Conservation (phyloP, 2,329 filamentous ascomycete species). For the Colletotrichum sp. region DNA sequence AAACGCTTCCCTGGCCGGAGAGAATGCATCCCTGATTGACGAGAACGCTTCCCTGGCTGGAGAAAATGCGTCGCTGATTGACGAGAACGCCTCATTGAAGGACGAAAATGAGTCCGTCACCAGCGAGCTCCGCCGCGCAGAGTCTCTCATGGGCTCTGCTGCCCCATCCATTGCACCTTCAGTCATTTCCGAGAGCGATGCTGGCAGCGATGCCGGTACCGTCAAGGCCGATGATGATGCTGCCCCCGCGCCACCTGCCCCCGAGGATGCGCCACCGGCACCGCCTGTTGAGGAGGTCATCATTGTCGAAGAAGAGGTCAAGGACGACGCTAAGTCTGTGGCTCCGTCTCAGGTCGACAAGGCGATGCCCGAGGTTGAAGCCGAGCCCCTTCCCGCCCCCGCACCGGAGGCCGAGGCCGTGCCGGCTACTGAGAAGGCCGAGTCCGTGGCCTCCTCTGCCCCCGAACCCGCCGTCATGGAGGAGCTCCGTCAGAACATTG, state of each 20-base stretch:
- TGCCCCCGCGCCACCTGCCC: background rate
- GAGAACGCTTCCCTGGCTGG: conserved; percentile 1
- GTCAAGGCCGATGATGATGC: conserved; percentile 13
- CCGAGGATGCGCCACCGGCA: background rate
- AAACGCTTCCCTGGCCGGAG: conserved; percentile 8
- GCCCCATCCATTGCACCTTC: background rate
- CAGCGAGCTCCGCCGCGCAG: conserved; percentile 11
- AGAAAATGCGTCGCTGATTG: background rate
- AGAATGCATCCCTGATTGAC: background rate
- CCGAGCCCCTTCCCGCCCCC: background rate
- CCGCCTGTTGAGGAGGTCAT: background rate
- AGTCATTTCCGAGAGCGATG: conserved; percentile 3
- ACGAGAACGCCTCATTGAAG: conserved; percentile 3
- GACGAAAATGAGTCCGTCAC: conserved; percentile 20
- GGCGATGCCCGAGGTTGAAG: background rate
- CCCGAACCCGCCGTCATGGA: conserved; percentile 5
- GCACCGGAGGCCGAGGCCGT: background rate
- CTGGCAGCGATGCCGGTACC: conserved; percentile 11
- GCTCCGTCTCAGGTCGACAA: background rate
- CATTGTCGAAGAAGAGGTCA: background rate
- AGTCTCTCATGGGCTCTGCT: conserved; percentile 14
- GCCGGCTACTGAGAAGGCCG: background rate
- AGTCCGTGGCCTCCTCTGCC: background rate
- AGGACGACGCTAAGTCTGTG: background rate
- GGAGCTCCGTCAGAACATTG: conserved; percentile 17